Evolutionary conservation across 169 alveolate genomes (phyloP).

Genomic region (Eimeria maxima): DNA sequence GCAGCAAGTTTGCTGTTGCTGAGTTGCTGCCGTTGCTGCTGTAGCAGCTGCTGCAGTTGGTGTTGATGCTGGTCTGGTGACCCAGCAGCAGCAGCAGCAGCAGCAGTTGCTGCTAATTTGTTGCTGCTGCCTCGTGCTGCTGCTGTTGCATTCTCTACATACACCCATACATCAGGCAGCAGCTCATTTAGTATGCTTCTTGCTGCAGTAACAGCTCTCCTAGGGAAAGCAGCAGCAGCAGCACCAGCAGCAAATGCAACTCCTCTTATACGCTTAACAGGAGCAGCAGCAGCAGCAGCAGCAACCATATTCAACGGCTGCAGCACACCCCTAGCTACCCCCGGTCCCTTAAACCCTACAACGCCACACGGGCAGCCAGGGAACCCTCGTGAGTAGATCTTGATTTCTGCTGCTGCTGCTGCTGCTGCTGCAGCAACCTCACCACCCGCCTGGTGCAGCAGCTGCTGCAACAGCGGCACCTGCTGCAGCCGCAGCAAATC

Average conservation of each 20-base stretch:
- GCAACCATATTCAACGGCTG: conserved; percentile 89
- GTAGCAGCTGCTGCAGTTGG: conserved; percentile 24
- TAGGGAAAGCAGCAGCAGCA: conserved; percentile 89
- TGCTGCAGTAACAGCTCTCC: conserved; percentile 89
- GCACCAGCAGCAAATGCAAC: conserved; percentile 89
- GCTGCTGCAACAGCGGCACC: conserved; percentile 88
- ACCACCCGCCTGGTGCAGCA: conserved; percentile 78
- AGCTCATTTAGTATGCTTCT: conserved; percentile 92
- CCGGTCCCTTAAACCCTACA: conserved; percentile 87
- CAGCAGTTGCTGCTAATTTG: not conserved
- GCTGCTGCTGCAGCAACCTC: conserved; percentile 87
- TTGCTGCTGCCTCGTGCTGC: not conserved
- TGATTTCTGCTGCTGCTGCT: conserved; percentile 35
- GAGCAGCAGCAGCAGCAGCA: conserved; percentile 87
- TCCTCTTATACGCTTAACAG: conserved; percentile 93
- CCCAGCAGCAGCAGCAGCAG: not conserved
- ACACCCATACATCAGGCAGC: conserved; percentile 95
- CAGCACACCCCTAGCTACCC: conserved; percentile 85
- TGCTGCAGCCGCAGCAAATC: conserved; percentile 86
- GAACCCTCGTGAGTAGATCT: not conserved
- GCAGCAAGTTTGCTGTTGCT: conserved; percentile 87
- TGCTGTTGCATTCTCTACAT: conserved; percentile 86
- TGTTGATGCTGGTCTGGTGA: not conserved
- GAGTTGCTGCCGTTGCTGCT: not conserved
- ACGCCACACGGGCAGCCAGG: conserved; percentile 41